Evolutionary conservation across 768 basidiomycete species (phyloP), one percentile per base, ranked within the genome.

Genomic region (Galerina marginata): DNA sequence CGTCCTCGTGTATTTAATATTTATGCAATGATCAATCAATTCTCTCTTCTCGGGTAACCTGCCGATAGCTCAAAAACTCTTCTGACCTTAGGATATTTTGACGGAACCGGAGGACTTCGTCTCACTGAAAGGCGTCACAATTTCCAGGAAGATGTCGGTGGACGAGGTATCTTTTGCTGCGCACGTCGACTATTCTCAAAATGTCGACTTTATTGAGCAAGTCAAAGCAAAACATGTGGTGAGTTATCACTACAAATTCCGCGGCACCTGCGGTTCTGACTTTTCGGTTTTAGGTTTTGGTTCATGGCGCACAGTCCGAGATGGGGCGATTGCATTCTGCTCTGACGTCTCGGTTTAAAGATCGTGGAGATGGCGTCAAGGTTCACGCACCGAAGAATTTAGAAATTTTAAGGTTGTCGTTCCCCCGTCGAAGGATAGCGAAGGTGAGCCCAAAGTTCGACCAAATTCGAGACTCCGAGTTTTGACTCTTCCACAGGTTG

Each of bases 151-250:
- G 68, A 83, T 96, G 66, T 96, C 96, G 0, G 95, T 99, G 70
- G 95, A 99, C 67, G 90, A 96, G 64, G 96, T 99, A 65, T 98
- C 96, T 4, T 99, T 99, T 78, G 92, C 93, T 58, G 97, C 97
- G 0, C 97, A 99, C 71, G 97, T 99, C 63, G 97, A 99, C 71
- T 97, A 93, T 68, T 86, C 93, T 15, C 97, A 99, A 74, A 99
- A 99, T 72, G 91, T 94, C 5, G 93, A 96, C 69, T 99, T 97
- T 74, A 99, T 99, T 65, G 95, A 98, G 69, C 81, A 86, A 58
- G 91, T 99, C 66, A 93, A 91, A 65, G 93, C 95, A 6, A 93
- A 94, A 66, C 95, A 96, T 79, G 90, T 96, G 49, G 95, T 94
- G 71, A 71, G 88, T 82, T 53, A 46, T 20, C 33, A 29, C 67